A percentile compares a stretch with the other conserved stretches of the same genome.
These are phyloP conservation scores for Yarrowia sp. DNA, from an alignment of 805 yeast species.

Conservation along the genomic window DNA sequence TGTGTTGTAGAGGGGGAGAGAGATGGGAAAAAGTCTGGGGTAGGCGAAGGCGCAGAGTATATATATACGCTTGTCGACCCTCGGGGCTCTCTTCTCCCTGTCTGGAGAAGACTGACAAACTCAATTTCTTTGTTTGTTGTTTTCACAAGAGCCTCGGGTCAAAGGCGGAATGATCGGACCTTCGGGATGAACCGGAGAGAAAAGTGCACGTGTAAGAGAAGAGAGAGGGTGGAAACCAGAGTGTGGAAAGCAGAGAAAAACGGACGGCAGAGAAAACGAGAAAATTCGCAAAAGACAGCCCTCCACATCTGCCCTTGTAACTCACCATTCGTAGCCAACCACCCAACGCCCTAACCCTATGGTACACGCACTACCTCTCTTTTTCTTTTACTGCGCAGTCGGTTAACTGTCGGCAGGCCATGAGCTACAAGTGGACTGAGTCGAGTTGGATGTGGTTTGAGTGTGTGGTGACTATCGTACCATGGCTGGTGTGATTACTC, in stretches of 20 bases:
- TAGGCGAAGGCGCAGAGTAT: neutral
- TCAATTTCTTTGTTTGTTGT: conserved; percentile 36
- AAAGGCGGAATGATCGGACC: conserved; percentile 38
- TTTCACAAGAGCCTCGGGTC: conserved; percentile 40
- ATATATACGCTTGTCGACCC: conserved; percentile 5
- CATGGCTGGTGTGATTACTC: too few species aligned
- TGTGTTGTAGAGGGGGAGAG: neutral
- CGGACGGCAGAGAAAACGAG: too few species aligned
- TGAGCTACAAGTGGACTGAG: conserved; percentile 20
- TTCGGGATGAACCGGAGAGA: conserved; percentile 34
- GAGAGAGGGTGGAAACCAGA: neutral
- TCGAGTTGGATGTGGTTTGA: too few species aligned
- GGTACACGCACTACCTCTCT: neutral
- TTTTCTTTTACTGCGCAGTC: conserved; percentile 3
- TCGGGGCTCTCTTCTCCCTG: conserved; percentile 13
- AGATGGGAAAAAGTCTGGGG: neutral
- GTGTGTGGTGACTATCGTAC: too few species aligned
- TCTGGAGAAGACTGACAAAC: conserved; percentile 25
- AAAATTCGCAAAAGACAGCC: too few species aligned
- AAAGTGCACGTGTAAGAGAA: conserved; percentile 3
- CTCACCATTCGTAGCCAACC: too few species aligned
- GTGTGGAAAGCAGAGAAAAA: too few species aligned
- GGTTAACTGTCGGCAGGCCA: conserved; percentile 31
- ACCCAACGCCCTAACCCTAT: conserved; percentile 11
- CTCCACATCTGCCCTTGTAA: too few species aligned